These are phyloP conservation scores for Umbilicus rupestris DNA, from an alignment of 164 flowering plant genomes.

Conservation along the genomic window DNA sequence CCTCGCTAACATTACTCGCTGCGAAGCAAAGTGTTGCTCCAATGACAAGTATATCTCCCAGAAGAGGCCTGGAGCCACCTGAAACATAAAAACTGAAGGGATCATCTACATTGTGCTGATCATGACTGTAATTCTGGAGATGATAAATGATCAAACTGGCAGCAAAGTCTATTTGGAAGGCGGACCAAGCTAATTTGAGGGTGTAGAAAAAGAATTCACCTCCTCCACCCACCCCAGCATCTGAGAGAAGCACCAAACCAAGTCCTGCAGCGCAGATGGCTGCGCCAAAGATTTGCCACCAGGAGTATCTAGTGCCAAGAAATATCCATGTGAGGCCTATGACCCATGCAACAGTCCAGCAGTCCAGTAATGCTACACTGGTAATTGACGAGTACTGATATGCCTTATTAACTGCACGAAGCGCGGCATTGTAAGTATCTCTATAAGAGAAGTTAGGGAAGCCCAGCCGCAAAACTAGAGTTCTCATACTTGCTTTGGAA, in stretches of 20 bases:
- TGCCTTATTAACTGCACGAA: constrained; percentile 59
- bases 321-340: constrained; percentile 60
- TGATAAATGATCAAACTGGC: neutral
- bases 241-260: constrained; percentile 65
- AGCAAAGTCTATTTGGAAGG: neutral
- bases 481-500: too few species aligned
- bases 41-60: constrained; percentile 66
- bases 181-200: neutral
- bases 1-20: constrained; percentile 70
- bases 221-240: constrained; percentile 57
- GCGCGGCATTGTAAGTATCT: neutral
- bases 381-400: constrained; percentile 72
- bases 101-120: neutral
- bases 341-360: constrained; percentile 70
- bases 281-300: constrained; percentile 54
- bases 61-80: constrained; percentile 63
- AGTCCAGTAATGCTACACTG: constrained; percentile 72
- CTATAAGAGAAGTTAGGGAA: neutral
- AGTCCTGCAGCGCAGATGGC: constrained; percentile 53
- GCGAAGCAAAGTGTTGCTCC: constrained; percentile 57
- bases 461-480: neutral
- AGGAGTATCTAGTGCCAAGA: constrained; percentile 55
- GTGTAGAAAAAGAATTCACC: constrained; percentile 27
- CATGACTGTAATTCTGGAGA: too few species aligned
- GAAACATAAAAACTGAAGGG: constrained; percentile 1